Evolutionary conservation across 352 stramenopile genomes (phyloP).

Genomic region (Achlya hypogyna): DNA sequence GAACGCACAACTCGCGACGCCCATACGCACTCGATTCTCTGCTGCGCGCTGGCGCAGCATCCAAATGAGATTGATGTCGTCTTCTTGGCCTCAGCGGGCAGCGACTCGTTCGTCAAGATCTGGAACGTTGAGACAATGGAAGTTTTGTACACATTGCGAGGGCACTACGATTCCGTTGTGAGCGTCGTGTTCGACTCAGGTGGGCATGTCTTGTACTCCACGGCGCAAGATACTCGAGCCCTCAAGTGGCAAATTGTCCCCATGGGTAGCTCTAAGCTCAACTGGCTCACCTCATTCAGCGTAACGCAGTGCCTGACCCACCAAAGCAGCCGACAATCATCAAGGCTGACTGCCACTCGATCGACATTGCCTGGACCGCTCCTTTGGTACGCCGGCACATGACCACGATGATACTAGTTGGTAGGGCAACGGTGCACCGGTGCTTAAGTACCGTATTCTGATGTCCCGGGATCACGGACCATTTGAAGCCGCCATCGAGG

Average conservation of each 20-base stretch:
- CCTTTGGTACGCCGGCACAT: constrained; percentile 3
- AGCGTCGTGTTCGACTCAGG: neutral
- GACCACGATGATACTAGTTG: neutral
- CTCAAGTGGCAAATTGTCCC: constrained; percentile 18
- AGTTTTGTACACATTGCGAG: neutral
- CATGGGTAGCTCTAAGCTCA: neutral
- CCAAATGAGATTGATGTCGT: neutral
- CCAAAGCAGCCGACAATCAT: constrained; percentile 1
- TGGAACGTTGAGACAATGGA: neutral
- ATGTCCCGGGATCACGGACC: neutral
- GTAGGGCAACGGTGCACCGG: constrained; percentile 9
- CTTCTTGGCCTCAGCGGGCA: neutral
- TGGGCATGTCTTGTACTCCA: neutral
- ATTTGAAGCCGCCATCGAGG: neutral
- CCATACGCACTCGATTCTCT: neutral
- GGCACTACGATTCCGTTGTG: constrained; percentile 3
- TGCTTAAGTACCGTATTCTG: constrained; percentile 5
- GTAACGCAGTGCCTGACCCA: neutral
- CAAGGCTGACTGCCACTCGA: constrained; percentile 4
- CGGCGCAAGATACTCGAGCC: neutral
- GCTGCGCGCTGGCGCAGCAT: neutral
- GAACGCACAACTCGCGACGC: neutral
- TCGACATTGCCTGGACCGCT: constrained; percentile 3
- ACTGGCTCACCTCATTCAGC: neutral
- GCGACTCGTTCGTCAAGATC: constrained; percentile 9